Percentiles rank a stretch among this genome's conserved stretches.
phyloP scores from a whole-genome alignment of 2,329 filamentous ascomycete genomes.

The Ceratocystiopsis sp. region DNA sequence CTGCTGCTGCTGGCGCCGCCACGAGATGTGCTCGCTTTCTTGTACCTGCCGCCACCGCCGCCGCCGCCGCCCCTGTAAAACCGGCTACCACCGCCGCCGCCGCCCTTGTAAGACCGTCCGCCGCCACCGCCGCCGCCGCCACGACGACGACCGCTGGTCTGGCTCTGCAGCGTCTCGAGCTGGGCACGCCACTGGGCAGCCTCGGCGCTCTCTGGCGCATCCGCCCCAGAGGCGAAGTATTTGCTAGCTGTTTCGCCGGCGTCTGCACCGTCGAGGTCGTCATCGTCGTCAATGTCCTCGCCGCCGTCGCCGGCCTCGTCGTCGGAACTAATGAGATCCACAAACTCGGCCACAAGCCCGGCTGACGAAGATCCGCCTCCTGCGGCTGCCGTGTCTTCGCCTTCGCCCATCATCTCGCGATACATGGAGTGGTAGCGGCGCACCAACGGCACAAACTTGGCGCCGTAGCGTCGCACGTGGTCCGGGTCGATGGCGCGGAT shows the following conservation, averaged over 20 bases:
- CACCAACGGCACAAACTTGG: conserved; percentile 42
- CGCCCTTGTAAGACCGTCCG: conserved; percentile 9
- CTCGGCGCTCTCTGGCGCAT: conserved; percentile 1
- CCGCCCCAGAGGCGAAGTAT: too few relatives aligned
- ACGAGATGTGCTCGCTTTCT: background rate
- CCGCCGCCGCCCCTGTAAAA: conserved; percentile 7
- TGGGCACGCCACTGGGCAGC: conserved; percentile 15
- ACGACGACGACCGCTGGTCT: conserved; percentile 5
- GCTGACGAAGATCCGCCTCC: background rate
- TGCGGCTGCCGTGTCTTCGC: background rate
- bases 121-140: conserved; percentile 7
- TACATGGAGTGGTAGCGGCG: conserved; percentile 29
- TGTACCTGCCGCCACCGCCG: conserved; percentile 3
- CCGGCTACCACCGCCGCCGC: conserved; percentile 2
- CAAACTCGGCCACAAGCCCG: conserved; percentile 15
- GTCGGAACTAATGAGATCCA: conserved; percentile 33
- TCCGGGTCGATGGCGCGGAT: conserved; percentile 47
- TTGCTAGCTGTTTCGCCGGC: too few relatives aligned
- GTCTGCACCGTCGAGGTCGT: too few relatives aligned
- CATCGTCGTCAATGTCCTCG: background rate
- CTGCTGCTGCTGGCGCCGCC: conserved; percentile 3
- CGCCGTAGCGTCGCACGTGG: conserved; percentile 45
- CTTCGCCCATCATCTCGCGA: conserved; percentile 28
- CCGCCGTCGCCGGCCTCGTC: conserved; percentile 7
- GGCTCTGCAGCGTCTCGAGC: conserved; percentile 13